Conservation (phyloP, 2,329 filamentous ascomycete species). For the Diaporthe amygdali region DNA sequence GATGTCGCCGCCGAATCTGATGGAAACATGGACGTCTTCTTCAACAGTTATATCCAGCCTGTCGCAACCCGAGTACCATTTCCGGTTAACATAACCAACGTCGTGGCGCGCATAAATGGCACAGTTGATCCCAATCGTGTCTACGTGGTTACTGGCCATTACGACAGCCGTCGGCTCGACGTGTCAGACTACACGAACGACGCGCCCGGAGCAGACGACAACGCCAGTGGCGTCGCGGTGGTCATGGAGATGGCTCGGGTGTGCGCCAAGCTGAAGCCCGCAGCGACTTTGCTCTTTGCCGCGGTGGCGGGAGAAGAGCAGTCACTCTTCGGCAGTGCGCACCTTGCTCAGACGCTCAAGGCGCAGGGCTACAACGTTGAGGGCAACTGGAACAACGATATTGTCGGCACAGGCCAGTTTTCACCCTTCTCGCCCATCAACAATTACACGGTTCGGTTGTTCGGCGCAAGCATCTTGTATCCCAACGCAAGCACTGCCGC, state of each 20-base stretch:
- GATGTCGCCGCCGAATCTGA: slow-evolving; percentile 51
- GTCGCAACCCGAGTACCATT: slow-evolving; percentile 52
- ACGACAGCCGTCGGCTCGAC: slow-evolving; percentile 58
- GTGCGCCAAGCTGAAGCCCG: slow-evolving; percentile 50
- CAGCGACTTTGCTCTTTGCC: slow-evolving; percentile 60
- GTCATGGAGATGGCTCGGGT: slow-evolving; percentile 61
- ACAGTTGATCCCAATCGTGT: slow-evolving; percentile 50
- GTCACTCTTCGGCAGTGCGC: slow-evolving; percentile 54
- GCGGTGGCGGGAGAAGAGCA: slow-evolving; percentile 65
- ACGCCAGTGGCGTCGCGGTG: slow-evolving; percentile 51
- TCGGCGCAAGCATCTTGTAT: slow-evolving; percentile 34
- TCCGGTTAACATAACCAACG: slow-evolving; percentile 57
- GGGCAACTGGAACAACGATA: slow-evolving; percentile 63
- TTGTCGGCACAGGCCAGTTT: slow-evolving; percentile 55
- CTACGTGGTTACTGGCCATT: slow-evolving; percentile 61
- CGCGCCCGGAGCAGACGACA: slow-evolving; percentile 63
- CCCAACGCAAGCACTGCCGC: slow-evolving; percentile 18
- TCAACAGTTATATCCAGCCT: slow-evolving; percentile 56
- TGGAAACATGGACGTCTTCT: slow-evolving; percentile 55
- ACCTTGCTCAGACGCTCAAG: slow-evolving; percentile 57
- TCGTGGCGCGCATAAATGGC: slow-evolving; percentile 56
- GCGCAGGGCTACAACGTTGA: slow-evolving; percentile 59
- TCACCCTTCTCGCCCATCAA: slow-evolving; percentile 40
- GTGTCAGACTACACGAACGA: slow-evolving; percentile 55
- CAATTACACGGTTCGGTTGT: slow-evolving; percentile 56